Base-by-base conservation (phyloP, 2,329 filamentous ascomycete genomes). In the Arthroderma sp. region DNA sequence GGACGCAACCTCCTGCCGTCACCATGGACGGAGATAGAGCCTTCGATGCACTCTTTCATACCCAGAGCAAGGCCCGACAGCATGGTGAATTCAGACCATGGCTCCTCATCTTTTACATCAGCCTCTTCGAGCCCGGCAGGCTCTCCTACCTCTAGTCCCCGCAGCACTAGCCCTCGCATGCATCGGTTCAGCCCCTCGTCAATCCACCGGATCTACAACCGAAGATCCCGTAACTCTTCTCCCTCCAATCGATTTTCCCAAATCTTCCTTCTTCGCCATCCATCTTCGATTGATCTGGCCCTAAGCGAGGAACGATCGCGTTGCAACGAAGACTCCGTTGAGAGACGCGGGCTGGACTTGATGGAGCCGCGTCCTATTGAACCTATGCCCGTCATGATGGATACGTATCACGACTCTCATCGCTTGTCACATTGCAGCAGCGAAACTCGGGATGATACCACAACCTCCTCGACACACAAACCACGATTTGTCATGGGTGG, bases 361-460 rank as follows among this genome's bases (percentile, higher is more conserved):
- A 58, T 70, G 56, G 67, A 70, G 53, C 67, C 67, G 1, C 53
- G 67, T 11, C 67, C 67, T 0, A 61, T 66, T 5, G 62, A 65
- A 46, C 57, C 57, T 2, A 48, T 57, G 32, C 54, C 52, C 28
- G 7, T 48, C 47, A 49, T 51, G 6, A 48, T 51, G 41, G 44
- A 47, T 36, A 29, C 30, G 29, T 38, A 45, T 27, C 42, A 41
- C 33, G 46, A 43, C 29, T 42, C 36, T 15, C 39, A 43, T 31
- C 49, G 36, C 34, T n/a, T 43, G 9, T 42, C 38, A 29, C 38
- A 44, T 7, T 8, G 44, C 10, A 36, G 29, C 8, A 27, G 15
- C 22, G 43, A 50, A n/a, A 30, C 33, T 27, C 40, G 31, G 6
- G 36, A 33, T n/a, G 31, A 33, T 10, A 34, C 29, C 9, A 40